phyloP scores from a whole-genome alignment of 495 filamentous ascomycete species.

The Lophium mytilinum region DNA sequence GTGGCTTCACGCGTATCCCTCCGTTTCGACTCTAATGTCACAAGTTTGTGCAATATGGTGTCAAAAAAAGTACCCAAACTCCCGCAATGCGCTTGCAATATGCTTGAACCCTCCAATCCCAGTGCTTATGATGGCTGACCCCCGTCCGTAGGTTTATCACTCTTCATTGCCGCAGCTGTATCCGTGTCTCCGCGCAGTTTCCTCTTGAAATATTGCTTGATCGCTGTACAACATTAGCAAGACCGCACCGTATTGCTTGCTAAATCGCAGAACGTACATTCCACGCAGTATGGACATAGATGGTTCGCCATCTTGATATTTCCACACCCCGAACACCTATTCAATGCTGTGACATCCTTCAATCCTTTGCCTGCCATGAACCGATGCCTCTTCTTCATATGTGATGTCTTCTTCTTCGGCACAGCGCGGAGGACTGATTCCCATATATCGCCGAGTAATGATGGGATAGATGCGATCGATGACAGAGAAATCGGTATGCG shows the following conservation, averaged over 20 bases:
- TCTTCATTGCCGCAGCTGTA: too few relatives aligned
- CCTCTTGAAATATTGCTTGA: neutral
- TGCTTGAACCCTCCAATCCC: neutral
- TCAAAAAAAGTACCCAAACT: neutral
- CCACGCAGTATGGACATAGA: conserved; percentile 76
- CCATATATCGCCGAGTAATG: conserved; percentile 70
- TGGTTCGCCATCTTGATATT: conserved; percentile 78
- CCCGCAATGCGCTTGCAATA: neutral
- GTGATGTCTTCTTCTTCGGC: conserved; percentile 97
- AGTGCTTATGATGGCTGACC: neutral
- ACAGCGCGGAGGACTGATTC: conserved; percentile 87
- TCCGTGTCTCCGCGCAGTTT: neutral
- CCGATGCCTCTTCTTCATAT: conserved; percentile 88
- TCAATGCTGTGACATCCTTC: conserved; percentile 78
- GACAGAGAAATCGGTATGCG: conserved; percentile 40
- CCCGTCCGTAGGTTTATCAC: neutral
- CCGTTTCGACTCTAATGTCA: neutral
- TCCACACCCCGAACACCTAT: conserved; percentile 83
- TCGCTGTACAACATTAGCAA: neutral
- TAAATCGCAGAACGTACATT: conserved; percentile 39
- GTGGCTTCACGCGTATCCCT: neutral
- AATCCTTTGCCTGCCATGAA: conserved; percentile 91
- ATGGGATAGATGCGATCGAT: conserved; percentile 49
- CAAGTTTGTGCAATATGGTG: neutral
- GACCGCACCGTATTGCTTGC: neutral